Evolutionary conservation across 805 yeast species (phyloP), one percentile per base, ranked within the genome.

Genomic region (Schwanniomyces occidentalis): DNA sequence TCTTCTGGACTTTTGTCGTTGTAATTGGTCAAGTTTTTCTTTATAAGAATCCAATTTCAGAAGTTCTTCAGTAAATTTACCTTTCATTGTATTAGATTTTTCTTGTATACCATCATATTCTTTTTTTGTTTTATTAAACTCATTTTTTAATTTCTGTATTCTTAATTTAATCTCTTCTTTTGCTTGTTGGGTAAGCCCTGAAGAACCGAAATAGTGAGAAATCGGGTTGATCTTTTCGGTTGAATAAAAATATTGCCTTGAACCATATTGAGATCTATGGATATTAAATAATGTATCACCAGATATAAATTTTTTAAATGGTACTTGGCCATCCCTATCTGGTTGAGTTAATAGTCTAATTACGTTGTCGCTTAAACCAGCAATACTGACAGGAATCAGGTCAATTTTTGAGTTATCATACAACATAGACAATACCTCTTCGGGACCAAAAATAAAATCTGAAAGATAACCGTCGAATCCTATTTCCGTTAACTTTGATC

Each of bases 391-490:
- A 0, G 97, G 96, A 18, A 86, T 75, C 12, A 79, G 54, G 24
- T 63, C 58, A 28, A 73, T 69, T 34, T 64, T 62, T 8, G 68
- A 54, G 8, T 63, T 58, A 41, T 76, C 80, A 44, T 84, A 78
- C 20, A 90, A 67, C 88, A 85, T 87, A 35, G 72, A 69, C 32
- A 87, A 52, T 1, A 91, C 95, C 7, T 75, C 73, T 5, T 57
- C 51, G 1, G 96, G 95, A 1, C 96, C 98, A 2, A 61, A 58
- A 2, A 91, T 50, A 42, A 77, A 77, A 48, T 93, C 96, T 2
- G 74, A 58, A 16, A 89, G 46, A 49, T 77, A 86, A 1, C 95
- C 93, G 36, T 85, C 95, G 56, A 93, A 89, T 0, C 96, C 96
- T 15, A 65, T 56, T 0, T 37, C 22, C 18, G 43, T 49, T 2